phyloP scores from a whole-genome alignment of 495 filamentous ascomycete species.

The Podospora comata region DNA sequence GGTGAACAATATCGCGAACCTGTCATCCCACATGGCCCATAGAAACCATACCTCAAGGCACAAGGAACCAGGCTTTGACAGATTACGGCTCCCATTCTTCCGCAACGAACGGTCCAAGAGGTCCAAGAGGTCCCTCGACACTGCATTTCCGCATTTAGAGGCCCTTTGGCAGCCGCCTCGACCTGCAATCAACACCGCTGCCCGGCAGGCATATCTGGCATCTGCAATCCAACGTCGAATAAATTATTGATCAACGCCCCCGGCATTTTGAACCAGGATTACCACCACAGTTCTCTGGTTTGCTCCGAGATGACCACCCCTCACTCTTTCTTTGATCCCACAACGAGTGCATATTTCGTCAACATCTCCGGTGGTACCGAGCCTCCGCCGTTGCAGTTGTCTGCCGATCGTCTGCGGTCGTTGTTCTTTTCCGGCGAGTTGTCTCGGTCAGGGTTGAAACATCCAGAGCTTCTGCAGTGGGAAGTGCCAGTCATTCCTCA shows the following conservation, averaged over 20 bases:
- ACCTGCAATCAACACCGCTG: not conserved
- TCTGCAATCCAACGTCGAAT: slow-evolving; percentile 1
- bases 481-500: not conserved
- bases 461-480: not conserved
- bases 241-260: slow-evolving; percentile 6
- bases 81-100: not conserved
- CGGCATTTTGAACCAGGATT: not conserved
- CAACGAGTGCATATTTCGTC: not conserved
- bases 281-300: not conserved
- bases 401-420: not conserved
- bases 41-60: not conserved
- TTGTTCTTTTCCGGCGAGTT: not conserved
- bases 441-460: not conserved
- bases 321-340: not conserved
- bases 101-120: not conserved
- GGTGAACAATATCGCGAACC: slow-evolving; percentile 1
- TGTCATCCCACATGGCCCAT: not conserved
- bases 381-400: not conserved
- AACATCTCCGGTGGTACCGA: not conserved
- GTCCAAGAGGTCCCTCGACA: not conserved
- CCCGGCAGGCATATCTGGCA: slow-evolving; percentile 1
- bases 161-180: no score
- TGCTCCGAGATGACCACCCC: not conserved
- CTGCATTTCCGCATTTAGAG: no score
- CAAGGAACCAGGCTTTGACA: not conserved